Evolutionary conservation across 768 basidiomycete species (phyloP).

Genomic region (Suillus plorans): DNA sequence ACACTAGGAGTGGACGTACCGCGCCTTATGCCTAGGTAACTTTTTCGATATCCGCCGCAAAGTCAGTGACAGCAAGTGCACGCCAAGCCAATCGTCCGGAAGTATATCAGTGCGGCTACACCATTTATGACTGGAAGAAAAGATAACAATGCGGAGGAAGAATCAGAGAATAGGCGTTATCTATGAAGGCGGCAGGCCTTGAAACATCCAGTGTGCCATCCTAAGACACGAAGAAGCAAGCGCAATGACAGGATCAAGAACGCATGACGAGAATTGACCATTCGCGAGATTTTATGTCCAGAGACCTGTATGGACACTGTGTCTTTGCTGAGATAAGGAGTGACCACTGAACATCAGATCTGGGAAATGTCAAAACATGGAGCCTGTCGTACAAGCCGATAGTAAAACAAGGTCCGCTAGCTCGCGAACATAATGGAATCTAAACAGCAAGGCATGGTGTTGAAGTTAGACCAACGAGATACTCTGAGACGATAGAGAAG

Average conservation of each 20-base stretch:
- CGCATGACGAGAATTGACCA: background rate
- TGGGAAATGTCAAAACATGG: background rate
- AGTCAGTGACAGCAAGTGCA: conserved; percentile 52
- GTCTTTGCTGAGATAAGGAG: background rate
- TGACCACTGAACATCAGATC: background rate
- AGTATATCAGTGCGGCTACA: conserved; percentile 47
- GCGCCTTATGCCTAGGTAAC: conserved; percentile 27
- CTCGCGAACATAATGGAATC: background rate
- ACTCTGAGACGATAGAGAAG: background rate
- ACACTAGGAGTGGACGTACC: background rate
- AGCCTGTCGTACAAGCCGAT: background rate
- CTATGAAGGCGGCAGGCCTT: background rate
- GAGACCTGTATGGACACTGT: background rate
- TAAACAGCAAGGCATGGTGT: background rate
- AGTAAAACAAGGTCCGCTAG: background rate
- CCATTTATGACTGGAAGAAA: conserved; percentile 48
- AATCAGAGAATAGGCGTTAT: conserved; percentile 44
- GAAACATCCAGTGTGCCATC: conserved; percentile 12
- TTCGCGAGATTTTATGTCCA: background rate
- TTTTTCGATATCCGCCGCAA: conserved; percentile 58
- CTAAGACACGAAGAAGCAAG: background rate
- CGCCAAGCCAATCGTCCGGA: conserved; percentile 63
- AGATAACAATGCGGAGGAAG: conserved; percentile 19
- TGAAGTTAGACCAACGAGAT: background rate
- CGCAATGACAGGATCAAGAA: background rate